phyloP scores from a whole-genome alignment of 345 rosid species.

The Lumnitzera littorea region DNA sequence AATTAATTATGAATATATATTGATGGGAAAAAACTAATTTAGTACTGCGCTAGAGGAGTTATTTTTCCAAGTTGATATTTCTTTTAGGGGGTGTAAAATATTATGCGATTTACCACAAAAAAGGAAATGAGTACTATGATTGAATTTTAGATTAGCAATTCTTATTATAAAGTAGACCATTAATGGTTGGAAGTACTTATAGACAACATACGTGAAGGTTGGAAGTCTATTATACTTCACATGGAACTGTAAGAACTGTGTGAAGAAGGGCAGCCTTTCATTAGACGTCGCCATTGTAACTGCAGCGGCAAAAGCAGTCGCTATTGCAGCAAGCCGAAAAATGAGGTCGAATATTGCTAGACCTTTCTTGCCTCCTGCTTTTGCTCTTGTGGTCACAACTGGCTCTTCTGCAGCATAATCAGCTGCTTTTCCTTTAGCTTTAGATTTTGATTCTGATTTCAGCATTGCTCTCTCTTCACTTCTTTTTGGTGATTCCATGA shows the following conservation, averaged over 20 bases:
- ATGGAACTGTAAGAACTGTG: conserved; percentile 59
- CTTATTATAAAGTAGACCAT: too few species aligned
- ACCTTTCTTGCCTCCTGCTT: conserved; percentile 28
- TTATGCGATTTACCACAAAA: too few species aligned
- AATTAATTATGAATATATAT: too few species aligned
- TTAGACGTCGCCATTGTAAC: conserved; percentile 32
- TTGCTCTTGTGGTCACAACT: neutral
- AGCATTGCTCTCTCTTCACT: conserved; percentile 8
- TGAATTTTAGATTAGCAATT: too few species aligned
- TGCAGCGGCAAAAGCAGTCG: conserved; percentile 34
- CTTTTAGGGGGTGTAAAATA: too few species aligned
- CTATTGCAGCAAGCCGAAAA: conserved; percentile 30
- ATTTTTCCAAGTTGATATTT: too few species aligned
- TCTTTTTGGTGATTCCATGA: conserved; percentile 23
- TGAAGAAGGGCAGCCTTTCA: conserved; percentile 51
- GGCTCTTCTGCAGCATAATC: conserved; percentile 3
- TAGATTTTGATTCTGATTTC: conserved; percentile 11
- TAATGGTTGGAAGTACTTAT: too few species aligned
- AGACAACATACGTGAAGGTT: too few species aligned
- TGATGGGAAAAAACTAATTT: too few species aligned
- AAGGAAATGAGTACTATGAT: too few species aligned
- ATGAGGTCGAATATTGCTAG: conserved; percentile 39
- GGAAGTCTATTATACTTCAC: conserved; percentile 41
- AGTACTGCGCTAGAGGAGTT: too few species aligned
- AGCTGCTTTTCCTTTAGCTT: conserved; percentile 21